Conservation (phyloP, 2,329 filamentous ascomycete genomes). For the Drechslerella coelobrocha region DNA sequence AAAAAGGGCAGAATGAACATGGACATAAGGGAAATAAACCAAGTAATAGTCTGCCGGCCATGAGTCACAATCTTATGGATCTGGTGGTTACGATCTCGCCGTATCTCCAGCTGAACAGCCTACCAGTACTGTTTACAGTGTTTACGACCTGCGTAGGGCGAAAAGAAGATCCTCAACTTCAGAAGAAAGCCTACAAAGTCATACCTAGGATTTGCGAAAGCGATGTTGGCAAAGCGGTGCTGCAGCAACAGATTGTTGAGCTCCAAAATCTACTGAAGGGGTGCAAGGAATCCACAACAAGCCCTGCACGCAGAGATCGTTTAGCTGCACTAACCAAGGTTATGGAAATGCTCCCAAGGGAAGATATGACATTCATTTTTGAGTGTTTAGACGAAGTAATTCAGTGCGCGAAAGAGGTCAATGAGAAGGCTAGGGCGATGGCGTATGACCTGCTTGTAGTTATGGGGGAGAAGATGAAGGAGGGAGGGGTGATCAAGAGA, state of each 20-base stretch:
- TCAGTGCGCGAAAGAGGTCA: conserved; percentile 95
- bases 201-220: conserved; percentile 89
- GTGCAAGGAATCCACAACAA: conserved; percentile 82
- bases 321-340: conserved; percentile 81
- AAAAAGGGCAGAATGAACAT: conserved; percentile 55
- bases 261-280: conserved; percentile 81
- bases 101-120: conserved; percentile 87
- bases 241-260: conserved; percentile 76
- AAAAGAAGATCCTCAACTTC: conserved; percentile 84
- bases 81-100: conserved; percentile 94
- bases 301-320: conserved; percentile 84
- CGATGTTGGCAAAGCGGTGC: conserved; percentile 74
- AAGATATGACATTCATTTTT: conserved; percentile 90
- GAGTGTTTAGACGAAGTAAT: conserved; percentile 91
- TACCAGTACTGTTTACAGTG: conserved; percentile 82
- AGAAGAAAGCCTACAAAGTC: conserved; percentile 99
- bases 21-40: conserved; percentile 65
- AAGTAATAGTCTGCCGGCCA: conserved; percentile 84
- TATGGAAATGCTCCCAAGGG: conserved; percentile 76
- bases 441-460: conserved; percentile 89
- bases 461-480: conserved; percentile 82
- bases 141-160: conserved; percentile 81
- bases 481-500: conserved; percentile 79
- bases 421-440: conserved; percentile 86
- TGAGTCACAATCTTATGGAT: conserved; percentile 93